These are phyloP conservation scores for Amanita pseudoporphyria DNA, from an alignment of 768 basidiomycete genomes.

Conservation along the genomic window DNA sequence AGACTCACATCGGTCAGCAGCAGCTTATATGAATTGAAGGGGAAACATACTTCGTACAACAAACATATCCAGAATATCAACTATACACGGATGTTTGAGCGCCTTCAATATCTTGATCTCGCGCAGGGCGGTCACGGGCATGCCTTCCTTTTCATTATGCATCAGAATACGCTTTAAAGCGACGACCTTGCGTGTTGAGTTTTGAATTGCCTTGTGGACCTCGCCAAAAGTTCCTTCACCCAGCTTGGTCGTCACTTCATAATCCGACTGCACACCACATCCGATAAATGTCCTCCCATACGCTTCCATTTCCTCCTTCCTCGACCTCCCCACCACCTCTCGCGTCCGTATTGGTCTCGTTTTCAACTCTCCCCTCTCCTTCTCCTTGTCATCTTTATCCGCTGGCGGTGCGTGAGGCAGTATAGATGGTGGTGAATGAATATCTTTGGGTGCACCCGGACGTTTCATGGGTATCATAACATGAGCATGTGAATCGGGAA, in stretches of 20 bases:
- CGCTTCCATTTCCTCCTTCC: constrained; percentile 54
- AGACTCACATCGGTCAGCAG: neutral
- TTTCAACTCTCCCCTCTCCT: constrained; percentile 18
- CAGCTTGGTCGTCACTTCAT: constrained; percentile 76
- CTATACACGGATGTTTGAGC: constrained; percentile 76
- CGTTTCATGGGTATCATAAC: constrained; percentile 38
- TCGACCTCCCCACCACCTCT: constrained; percentile 38
- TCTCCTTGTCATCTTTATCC: constrained; percentile 9
- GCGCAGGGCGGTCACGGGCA: constrained; percentile 92
- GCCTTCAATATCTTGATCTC: constrained; percentile 96
- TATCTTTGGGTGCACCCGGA: constrained; percentile 35
- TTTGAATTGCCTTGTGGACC: constrained; percentile 81
- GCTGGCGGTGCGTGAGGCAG: constrained; percentile 6
- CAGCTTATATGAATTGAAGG: neutral
- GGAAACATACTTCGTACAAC: constrained; percentile 59
- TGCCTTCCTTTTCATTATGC: constrained; percentile 95
- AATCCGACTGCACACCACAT: constrained; percentile 65
- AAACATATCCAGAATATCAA: constrained; percentile 90
- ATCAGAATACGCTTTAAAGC: constrained; percentile 93
- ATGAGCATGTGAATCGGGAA: constrained; percentile 26
- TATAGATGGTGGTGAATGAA: constrained; percentile 35
- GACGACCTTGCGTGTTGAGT: constrained; percentile 48
- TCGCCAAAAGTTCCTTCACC: constrained; percentile 98
- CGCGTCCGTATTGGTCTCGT: constrained; percentile 25
- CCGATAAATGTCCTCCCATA: constrained; percentile 64